Base-by-base conservation (phyloP, 2,329 filamentous ascomycete species). In the Bipolaris sorokiniana region DNA sequence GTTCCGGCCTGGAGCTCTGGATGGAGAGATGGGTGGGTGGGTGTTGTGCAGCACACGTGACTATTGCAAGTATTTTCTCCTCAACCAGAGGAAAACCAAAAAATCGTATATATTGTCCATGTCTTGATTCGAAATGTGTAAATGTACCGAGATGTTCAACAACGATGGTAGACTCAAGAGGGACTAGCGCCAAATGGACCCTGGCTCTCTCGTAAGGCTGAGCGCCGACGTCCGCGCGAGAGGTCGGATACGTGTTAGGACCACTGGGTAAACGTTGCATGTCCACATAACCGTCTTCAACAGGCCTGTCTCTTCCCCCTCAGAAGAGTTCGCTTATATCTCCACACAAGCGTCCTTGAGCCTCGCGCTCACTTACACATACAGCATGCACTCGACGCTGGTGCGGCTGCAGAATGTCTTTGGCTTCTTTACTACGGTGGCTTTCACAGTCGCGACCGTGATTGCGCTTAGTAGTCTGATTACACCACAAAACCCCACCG, bases 341-440 rank as follows among this genome's bases (percentile, higher is more conserved):
- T 31, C 36, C 38, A 26, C 18, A 56, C 3, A 38, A 23, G 9
- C 26, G 16, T 11, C 11, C 18, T 31, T 34, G 47, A 44, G 47
- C 51, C 5, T 31, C 23, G 47, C 38, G 41, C 51, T 53, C 45
- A 49, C 36, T 42, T 15, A 42, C 5, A 23, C 16, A 34, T 37
- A 28, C 33, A 51, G 45, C 36, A 98, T 99, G 95, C 89, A 97
- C 79, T 96, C 91, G 73, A 86, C 90, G 45, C 79, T 96, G 47
- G 92, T 90, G 62, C 91, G 95, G 67, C 78, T 89, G 66, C 95
- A 99, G 79, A 94, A 92, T 80, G 89, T 92, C 76, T 99, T 99
- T 77, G 92, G 95, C 78, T 97, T 96, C 86, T 97, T 98, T 83
- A 98, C 95, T 16, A 96, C 92, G 23, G 92, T 97, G 63, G 89